phyloP scores from a whole-genome alignment of 495 filamentous ascomycete species.

The Penicillium odoratum region DNA sequence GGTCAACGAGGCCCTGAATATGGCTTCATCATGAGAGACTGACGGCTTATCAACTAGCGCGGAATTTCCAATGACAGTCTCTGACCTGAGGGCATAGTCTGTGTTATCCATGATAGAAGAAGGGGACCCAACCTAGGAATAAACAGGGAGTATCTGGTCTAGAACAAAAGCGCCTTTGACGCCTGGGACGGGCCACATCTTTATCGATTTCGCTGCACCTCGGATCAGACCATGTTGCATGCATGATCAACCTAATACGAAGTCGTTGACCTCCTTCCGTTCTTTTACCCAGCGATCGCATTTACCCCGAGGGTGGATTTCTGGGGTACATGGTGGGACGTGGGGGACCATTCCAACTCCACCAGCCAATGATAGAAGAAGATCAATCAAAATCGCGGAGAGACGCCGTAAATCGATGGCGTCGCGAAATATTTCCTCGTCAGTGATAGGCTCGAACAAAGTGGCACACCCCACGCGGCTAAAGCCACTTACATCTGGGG shows the following conservation, averaged over 20 bases:
- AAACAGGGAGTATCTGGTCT: neutral
- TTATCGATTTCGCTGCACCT: neutral
- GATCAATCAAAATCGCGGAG: neutral
- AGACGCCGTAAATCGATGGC: neutral
- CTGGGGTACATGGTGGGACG: conserved; percentile 15
- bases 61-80: conserved; percentile 22
- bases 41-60: conserved; percentile 44
- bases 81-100: conserved; percentile 19
- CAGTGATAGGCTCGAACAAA: neutral
- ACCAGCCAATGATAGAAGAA: neutral
- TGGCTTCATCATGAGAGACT: conserved; percentile 43
- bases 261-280: neutral
- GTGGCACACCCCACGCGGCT: neutral
- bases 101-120: conserved; percentile 19
- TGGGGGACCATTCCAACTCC: conserved; percentile 6
- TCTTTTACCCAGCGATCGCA: conserved; percentile 7
- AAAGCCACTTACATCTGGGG: neutral
- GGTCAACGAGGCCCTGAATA: conserved; percentile 40
- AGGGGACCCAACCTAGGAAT: neutral
- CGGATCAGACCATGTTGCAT: neutral
- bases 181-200: neutral
- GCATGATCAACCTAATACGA: neutral
- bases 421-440: neutral
- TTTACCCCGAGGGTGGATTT: conserved; percentile 1
- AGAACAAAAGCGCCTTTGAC: neutral